Base-by-base conservation (phyloP, 2,329 filamentous ascomycete genomes). In the Aureobasidium sp. region DNA sequence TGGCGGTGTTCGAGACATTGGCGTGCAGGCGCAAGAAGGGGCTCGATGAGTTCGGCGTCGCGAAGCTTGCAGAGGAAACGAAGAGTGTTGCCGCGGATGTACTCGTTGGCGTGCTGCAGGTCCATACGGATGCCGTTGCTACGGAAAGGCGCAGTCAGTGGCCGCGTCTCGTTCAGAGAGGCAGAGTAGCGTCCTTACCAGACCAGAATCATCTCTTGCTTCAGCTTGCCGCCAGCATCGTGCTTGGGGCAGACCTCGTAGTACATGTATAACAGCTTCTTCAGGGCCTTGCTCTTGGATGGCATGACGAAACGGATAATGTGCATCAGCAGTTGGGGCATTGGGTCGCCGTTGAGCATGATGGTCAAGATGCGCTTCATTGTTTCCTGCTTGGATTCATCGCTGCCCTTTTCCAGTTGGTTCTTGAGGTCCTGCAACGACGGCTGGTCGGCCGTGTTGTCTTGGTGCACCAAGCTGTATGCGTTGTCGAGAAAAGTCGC, bases 261-360 rank as follows among this genome's bases (percentile, higher is more conserved):
- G 80, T 99, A 99, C 75, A 99, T 94, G 78, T 99, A 99, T 60
- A 99, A 84, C 63, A 99, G 83, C 80, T 99, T 99, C 84, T 99
- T 99, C 69, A 99, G 80, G 43, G 88, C 80, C 79, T 99, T 99
- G 76, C 89, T 90, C 79, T 95, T 96, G 65, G 91, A 96, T 15
- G 94, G 94, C 94, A 99, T 99, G 69, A 99, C 92, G 74, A 99
- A 99, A 74, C 94, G 90, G 75, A 99, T 99, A 71, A 99, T 99
- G 79, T 97, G 94, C 94, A 99, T 99, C 68, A 99, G 85, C 21
- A 99, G 82, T 67, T 91, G 87, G 27, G 92, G 88, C 87, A 99
- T 94, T 42, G 94, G 87, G 72, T 99, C 93, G 67, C 94, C 94
- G 74, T 97, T 97, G 71, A 99, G 84, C 94, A 99, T 97, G 72